A percentile compares a stretch with the other conserved stretches of the same genome.
Evolutionary conservation across 768 basidiomycete species (phyloP).

Genomic region (Russula emetica): DNA sequence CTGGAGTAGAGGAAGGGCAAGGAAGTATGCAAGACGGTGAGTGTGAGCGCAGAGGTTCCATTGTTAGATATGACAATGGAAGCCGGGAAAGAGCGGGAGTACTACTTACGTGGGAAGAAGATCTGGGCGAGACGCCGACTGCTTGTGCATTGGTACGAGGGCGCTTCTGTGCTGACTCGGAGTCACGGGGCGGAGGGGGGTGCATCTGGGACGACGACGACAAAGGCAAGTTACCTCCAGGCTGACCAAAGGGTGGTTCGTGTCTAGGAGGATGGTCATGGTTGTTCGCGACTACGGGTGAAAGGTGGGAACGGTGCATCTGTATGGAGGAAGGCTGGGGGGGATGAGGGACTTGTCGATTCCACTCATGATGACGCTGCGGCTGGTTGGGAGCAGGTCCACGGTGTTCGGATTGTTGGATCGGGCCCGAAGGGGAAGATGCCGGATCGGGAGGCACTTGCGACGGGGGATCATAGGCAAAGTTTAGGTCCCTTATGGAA

Average conservation of each 20-base stretch:
- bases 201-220: conserved; percentile 28
- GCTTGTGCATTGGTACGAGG: conserved; percentile 38
- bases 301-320: conserved; percentile 29
- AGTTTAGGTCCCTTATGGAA: conserved; percentile 70
- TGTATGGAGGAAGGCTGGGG: conserved; percentile 24
- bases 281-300: conserved; percentile 27
- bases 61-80: conserved; percentile 1
- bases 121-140: conserved; percentile 46
- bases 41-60: conserved; percentile 13
- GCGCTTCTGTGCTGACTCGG: conserved; percentile 43
- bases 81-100: conserved; percentile 16
- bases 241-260: conserved; percentile 47
- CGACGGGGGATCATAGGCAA: conserved; percentile 41
- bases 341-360: conserved; percentile 23
- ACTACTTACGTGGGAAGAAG: conserved; percentile 46
- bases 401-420: conserved; percentile 34
- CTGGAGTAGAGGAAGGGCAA: conserved; percentile 36
- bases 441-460: conserved; percentile 33
- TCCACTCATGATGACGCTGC: conserved; percentile 39
- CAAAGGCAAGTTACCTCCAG: conserved; percentile 23
- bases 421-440: conserved; percentile 32
- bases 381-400: conserved; percentile 32
- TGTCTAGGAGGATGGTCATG: conserved; percentile 31
- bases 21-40: conserved; percentile 19
- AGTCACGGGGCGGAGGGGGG: conserved; percentile 30